phyloP scores from a whole-genome alignment of 176 grass and related monocot genomes.

The Otatea glauca region DNA sequence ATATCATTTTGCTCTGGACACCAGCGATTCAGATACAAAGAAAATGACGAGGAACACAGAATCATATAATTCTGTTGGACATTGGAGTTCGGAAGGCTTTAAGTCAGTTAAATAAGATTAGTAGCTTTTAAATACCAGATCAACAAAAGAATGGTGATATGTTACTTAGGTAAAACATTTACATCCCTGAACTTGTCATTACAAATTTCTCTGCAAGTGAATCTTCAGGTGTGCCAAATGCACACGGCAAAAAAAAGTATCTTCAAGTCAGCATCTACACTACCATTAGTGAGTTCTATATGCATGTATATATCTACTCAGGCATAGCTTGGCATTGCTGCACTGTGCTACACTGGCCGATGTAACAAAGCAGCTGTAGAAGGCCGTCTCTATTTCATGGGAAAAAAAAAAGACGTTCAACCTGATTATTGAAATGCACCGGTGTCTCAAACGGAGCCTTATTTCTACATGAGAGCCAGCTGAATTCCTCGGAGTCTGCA shows the following conservation, averaged over 20 bases:
- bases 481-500: slow-evolving; percentile 20
- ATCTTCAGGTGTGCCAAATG: slow-evolving; percentile 34
- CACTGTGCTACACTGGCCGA: slow-evolving; percentile 42
- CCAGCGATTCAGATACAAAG: neutral
- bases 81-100: neutral
- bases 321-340: slow-evolving; percentile 42
- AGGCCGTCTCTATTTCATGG: slow-evolving; percentile 39
- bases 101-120: neutral
- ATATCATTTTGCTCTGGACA: neutral
- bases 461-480: slow-evolving; percentile 48
- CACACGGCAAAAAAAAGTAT: neutral
- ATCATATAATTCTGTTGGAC: neutral
- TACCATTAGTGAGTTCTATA: slow-evolving; percentile 75
- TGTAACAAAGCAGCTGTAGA: slow-evolving; percentile 43
- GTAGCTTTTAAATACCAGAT: neutral
- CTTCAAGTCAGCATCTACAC: slow-evolving; percentile 64
- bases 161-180: slow-evolving; percentile 65
- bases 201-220: slow-evolving; percentile 53
- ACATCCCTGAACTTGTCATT: slow-evolving; percentile 61
- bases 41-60: neutral
- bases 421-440: slow-evolving; percentile 53
- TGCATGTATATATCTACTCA: slow-evolving; percentile 55
- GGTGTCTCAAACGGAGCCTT: slow-evolving; percentile 38
- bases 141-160: slow-evolving; percentile 43
- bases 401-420: slow-evolving; percentile 22